These are phyloP conservation scores for Ophioceras dolichostomum DNA, from an alignment of 2,329 filamentous ascomycete genomes.

Conservation along the genomic window DNA sequence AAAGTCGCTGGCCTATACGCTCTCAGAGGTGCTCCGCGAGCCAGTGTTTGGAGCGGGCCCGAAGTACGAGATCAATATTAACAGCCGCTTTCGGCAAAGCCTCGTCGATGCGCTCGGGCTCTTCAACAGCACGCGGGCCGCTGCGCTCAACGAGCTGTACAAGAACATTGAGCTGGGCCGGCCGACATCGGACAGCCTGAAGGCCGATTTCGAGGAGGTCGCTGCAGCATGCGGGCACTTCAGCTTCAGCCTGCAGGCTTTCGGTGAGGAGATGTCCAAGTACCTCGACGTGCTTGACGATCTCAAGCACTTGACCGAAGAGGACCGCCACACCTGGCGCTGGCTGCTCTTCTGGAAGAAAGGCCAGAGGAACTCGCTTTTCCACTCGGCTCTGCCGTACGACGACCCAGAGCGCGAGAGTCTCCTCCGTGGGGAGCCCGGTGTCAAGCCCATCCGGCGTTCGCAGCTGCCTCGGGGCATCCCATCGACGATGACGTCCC, in stretches of 20 bases:
- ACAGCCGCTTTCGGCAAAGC: slow-evolving; percentile 69
- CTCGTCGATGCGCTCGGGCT: slow-evolving; percentile 68
- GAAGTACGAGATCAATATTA: slow-evolving; percentile 57
- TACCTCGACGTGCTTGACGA: slow-evolving; percentile 81
- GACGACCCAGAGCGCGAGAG: slow-evolving; percentile 30
- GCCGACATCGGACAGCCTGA: slow-evolving; percentile 53
- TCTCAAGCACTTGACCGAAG: slow-evolving; percentile 58
- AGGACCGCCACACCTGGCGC: slow-evolving; percentile 56
- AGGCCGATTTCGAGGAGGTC: slow-evolving; percentile 93
- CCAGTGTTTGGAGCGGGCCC: slow-evolving; percentile 65
- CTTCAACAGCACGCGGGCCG: slow-evolving; percentile 63
- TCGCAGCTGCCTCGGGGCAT: slow-evolving; percentile 44
- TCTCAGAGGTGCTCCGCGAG: slow-evolving; percentile 80
- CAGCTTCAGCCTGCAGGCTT: slow-evolving; percentile 80
- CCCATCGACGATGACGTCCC: slow-evolving; percentile 36
- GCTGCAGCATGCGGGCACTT: slow-evolving; percentile 97
- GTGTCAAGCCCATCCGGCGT: slow-evolving; percentile 33
- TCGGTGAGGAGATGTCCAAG: slow-evolving; percentile 77
- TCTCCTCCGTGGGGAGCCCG: slow-evolving; percentile 8
- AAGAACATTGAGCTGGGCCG: slow-evolving; percentile 61
- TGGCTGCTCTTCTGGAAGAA: slow-evolving; percentile 67
- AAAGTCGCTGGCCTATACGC: slow-evolving; percentile 86
- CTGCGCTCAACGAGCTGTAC: slow-evolving; percentile 71
- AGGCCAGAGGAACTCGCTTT: slow-evolving; percentile 1
- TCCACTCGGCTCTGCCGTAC: slow-evolving; percentile 14